Evolutionary conservation across 768 basidiomycete species (phyloP).

Genomic region (Udeniomyces megalosporus): DNA sequence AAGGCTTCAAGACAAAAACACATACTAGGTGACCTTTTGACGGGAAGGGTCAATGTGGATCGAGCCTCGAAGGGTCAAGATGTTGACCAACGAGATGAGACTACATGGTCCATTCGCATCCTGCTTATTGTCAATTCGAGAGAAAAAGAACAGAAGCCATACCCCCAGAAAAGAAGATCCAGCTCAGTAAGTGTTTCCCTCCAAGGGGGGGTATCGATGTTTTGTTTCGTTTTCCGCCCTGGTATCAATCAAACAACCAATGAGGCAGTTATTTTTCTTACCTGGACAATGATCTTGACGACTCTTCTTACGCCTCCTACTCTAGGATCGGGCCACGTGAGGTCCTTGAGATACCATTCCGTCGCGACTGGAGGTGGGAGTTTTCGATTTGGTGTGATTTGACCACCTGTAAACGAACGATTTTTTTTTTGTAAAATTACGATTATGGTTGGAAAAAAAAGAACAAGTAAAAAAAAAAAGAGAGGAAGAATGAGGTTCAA

Average conservation of each 20-base stretch:
- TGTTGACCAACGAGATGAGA: conserved; percentile 48
- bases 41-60: conserved; percentile 41
- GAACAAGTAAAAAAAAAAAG: background rate
- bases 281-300: conserved; percentile 20
- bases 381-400: background rate
- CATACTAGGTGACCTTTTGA: background rate
- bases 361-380: no score
- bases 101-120: conserved; percentile 22
- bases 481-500: background rate
- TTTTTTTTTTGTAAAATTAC: no score
- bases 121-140: background rate
- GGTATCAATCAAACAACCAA: no score
- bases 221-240: no score
- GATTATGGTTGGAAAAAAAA: background rate
- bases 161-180: background rate
- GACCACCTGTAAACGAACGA: background rate
- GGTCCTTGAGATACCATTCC: conserved; percentile 21
- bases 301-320: conserved; percentile 18
- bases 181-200: no score
- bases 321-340: conserved; percentile 22
- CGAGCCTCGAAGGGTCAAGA: conserved; percentile 67
- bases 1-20: background rate
- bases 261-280: no score
- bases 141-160: background rate
- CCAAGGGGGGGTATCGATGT: no score